Percentiles rank a stretch among this genome's conserved stretches.
Conservation (phyloP, 2,329 filamentous ascomycete species). For the Colletotrichum sp. region DNA sequence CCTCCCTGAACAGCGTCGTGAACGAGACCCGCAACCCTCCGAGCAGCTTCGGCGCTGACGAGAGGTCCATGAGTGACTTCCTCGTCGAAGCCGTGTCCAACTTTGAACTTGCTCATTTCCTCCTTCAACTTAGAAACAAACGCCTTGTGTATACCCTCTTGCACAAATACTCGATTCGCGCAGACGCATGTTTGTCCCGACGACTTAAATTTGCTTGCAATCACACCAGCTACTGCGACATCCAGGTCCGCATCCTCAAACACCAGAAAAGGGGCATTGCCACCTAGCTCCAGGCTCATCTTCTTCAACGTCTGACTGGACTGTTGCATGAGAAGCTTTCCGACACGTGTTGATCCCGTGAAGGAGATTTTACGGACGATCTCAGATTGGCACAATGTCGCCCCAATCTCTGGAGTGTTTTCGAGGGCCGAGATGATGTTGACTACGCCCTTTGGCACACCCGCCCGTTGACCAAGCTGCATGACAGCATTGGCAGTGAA, state of each 20-base stretch:
- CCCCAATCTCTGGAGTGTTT: constrained; percentile 82
- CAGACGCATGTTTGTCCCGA: constrained; percentile 97
- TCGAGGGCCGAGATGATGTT: constrained; percentile 83
- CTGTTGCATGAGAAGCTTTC: constrained; percentile 87
- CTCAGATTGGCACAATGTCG: constrained; percentile 76
- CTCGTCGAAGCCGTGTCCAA: constrained; percentile 75
- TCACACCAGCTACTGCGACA: constrained; percentile 79
- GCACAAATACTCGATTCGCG: constrained; percentile 83
- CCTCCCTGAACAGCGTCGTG: constrained; percentile 80
- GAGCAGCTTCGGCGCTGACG: constrained; percentile 82
- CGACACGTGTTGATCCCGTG: constrained; percentile 77
- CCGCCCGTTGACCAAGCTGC: constrained; percentile 84
- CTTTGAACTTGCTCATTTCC: constrained; percentile 76
- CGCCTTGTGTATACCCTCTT: constrained; percentile 77
- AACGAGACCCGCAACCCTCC: constrained; percentile 82
- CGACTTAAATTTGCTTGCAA: constrained; percentile 89
- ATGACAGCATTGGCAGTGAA: constrained; percentile 88
- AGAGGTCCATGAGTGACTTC: constrained; percentile 80
- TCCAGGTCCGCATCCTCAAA: constrained; percentile 96
- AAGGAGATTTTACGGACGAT: constrained; percentile 91
- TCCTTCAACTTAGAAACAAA: constrained; percentile 74
- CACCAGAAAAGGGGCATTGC: constrained; percentile 95
- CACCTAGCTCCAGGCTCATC: constrained; percentile 86
- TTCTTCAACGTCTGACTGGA: constrained; percentile 83
- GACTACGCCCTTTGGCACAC: constrained; percentile 88